A percentile compares a stretch with the other conserved stretches of the same genome.
These are phyloP conservation scores for Leptosphaerulina australis DNA, from an alignment of 2,329 filamentous ascomycete genomes.

Conservation along the genomic window DNA sequence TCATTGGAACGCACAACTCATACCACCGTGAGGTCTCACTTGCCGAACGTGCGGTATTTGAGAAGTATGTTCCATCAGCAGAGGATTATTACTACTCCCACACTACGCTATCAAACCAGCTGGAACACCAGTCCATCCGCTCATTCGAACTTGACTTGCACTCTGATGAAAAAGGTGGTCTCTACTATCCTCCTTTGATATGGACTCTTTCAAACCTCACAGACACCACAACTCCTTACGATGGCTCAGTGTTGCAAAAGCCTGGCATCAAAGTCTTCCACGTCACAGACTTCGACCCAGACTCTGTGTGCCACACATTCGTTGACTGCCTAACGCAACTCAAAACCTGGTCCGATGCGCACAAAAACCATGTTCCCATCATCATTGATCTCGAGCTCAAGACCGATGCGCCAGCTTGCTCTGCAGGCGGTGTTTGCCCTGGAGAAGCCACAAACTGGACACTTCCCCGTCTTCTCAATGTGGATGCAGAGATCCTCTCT, in stretches of 20 bases:
- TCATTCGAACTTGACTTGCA: constrained; percentile 58
- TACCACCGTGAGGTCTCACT: constrained; percentile 57
- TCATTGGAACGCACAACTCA: constrained; percentile 59
- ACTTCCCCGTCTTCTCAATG: constrained; percentile 49
- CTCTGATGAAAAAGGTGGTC: constrained; percentile 56
- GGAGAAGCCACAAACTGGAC: constrained; percentile 54
- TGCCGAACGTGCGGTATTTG: constrained; percentile 51
- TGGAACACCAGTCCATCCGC: constrained; percentile 55
- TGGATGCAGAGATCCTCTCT: constrained; percentile 57
- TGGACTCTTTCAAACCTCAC: constrained; percentile 51
- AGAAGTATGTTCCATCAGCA: constrained; percentile 46
- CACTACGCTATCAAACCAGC: constrained; percentile 53
- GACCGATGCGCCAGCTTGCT: constrained; percentile 46
- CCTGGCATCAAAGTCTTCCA: constrained; percentile 59
- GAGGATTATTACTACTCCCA: constrained; percentile 58
- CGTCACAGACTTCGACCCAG: constrained; percentile 57
- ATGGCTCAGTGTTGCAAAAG: constrained; percentile 49
- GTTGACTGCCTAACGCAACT: constrained; percentile 53
- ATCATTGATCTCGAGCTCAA: constrained; percentile 60
- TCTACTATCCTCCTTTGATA: constrained; percentile 55
- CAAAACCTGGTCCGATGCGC: constrained; percentile 53
- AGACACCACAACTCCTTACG: constrained; percentile 47
- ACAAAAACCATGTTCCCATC: constrained; percentile 55
- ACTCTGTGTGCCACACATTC: constrained; percentile 56
- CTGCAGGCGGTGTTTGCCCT: constrained; percentile 46